Evolutionary conservation across 192 early-diverging fungal species (phyloP).

Genomic region (Jimgerdemannia flammicorona): DNA sequence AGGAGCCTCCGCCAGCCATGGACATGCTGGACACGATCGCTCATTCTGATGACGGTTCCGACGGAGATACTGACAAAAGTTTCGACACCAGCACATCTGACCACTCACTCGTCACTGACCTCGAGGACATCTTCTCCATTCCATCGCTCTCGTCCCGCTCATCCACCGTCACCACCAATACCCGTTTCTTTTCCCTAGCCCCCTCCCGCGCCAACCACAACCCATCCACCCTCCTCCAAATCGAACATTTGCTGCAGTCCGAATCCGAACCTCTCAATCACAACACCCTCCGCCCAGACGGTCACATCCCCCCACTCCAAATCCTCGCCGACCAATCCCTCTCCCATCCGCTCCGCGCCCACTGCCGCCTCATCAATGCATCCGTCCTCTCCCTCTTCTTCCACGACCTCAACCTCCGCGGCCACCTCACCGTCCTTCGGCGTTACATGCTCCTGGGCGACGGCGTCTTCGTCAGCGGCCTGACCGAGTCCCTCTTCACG

Average conservation of each 20-base stretch:
- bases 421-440: conserved; percentile 34
- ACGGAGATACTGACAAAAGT: neutral
- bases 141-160: neutral
- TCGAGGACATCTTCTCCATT: neutral
- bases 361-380: conserved; percentile 32
- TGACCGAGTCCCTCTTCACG: conserved; percentile 33
- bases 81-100: neutral
- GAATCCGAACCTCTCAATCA: neutral
- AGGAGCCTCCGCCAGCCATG: neutral
- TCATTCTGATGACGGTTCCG: neutral
- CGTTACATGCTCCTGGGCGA: conserved; percentile 39
- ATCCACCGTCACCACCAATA: conserved; percentile 10
- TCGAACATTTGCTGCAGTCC: conserved; percentile 16
- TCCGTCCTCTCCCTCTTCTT: conserved; percentile 46
- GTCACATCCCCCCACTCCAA: conserved; percentile 25
- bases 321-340: conserved; percentile 23
- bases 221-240: conserved; percentile 14
- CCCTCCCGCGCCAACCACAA: conserved; percentile 4
- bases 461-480: conserved; percentile 33
- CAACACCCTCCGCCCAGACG: neutral
- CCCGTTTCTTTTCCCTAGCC: conserved; percentile 17
- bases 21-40: neutral
- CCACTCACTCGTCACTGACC: neutral
- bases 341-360: conserved; percentile 19
- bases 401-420: conserved; percentile 35